Percentiles rank a stretch among this genome's conserved stretches.
phyloP scores from a whole-genome alignment of 2,329 filamentous ascomycete genomes.

The Graphilbum fragrans region DNA sequence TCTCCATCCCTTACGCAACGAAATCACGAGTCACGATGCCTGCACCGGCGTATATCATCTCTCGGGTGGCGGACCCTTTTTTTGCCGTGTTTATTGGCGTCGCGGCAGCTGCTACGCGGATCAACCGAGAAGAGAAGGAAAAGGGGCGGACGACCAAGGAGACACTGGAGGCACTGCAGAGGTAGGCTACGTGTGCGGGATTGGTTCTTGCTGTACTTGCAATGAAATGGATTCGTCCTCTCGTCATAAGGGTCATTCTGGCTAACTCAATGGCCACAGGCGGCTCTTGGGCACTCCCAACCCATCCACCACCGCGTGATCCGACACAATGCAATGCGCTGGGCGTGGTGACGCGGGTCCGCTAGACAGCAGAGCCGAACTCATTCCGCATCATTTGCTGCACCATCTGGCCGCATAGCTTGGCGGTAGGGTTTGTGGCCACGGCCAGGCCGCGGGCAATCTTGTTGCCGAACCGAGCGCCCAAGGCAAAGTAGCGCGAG shows the following conservation, averaged over 20 bases:
- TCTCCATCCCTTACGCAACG: no score
- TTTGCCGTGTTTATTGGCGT: constrained; percentile 46
- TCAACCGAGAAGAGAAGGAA: constrained; percentile 48
- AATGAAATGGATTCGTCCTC: no score
- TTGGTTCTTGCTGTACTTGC: no score
- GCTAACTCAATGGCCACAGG: no score
- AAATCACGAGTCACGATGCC: constrained; percentile 30
- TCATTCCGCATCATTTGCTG: constrained; percentile 59
- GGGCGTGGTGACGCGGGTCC: no score
- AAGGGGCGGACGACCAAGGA: constrained; percentile 40
- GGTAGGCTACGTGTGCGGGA: constrained; percentile 24
- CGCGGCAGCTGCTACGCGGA: constrained; percentile 40
- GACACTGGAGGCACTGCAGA: constrained; percentile 33
- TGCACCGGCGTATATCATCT: constrained; percentile 46
- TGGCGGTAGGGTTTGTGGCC: constrained; percentile 54
- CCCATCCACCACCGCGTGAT: neutral
- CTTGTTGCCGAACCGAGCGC: constrained; percentile 53
- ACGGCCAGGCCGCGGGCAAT: constrained; percentile 53
- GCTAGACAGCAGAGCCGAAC: constrained; percentile 32
- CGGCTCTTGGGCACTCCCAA: no score
- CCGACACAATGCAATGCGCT: neutral
- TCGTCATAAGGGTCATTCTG: no score
- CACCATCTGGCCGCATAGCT: constrained; percentile 58
- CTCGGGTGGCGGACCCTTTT: constrained; percentile 44
- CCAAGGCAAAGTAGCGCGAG: constrained; percentile 49